Base-by-base conservation (phyloP, 106 monocot genomes). In the Phalaenopsis aphrodite region DNA sequence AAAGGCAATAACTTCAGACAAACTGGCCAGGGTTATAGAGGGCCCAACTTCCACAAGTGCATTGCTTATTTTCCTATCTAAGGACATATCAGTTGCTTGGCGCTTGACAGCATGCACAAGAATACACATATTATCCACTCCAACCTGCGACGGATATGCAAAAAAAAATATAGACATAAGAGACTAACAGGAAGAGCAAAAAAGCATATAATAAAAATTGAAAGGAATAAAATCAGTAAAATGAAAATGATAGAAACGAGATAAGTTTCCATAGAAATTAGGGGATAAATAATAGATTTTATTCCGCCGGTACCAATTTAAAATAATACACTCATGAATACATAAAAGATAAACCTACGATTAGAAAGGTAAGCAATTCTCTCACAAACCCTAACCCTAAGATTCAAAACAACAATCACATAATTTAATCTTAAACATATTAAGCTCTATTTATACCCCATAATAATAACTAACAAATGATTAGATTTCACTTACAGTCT, bases 71-170 rank as follows among this genome's bases (percentile, higher is more conserved):
- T 86, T 49, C n/a, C 66, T 84, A 82, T 95, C 94, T 77, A 99
- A 87, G 77, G 85, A 77, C 68, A 86, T 82, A 4, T 87, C 85
- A 8, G 47, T 58, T 46, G 87, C 67, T 79, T 99, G 92, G 30
- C 94, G 94, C 80, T 99, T 99, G 55, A 99, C 91, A 66, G 94
- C 92, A 87, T 95, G 90, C 39, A 99, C 98, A 81, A 99, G 90
- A 65, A 99, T 99, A 78, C 94, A 95, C 98, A 99, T 99, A 80
- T 99, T 99, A 66, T 99, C 98, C 69, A 99, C 98, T 67, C 98
- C 98, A 57, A 99, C 98, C 98, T 99, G 76, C 73, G 37, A 82
- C 43, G 72, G 42, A 76, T 75, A 21, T 56, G 42, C 15, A 19
- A 42, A 55, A 38, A 24, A 21, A 45, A 23, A 75, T 7, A 75